phyloP scores from a whole-genome alignment of 768 basidiomycete species.

The Amanita brunnescens region DNA sequence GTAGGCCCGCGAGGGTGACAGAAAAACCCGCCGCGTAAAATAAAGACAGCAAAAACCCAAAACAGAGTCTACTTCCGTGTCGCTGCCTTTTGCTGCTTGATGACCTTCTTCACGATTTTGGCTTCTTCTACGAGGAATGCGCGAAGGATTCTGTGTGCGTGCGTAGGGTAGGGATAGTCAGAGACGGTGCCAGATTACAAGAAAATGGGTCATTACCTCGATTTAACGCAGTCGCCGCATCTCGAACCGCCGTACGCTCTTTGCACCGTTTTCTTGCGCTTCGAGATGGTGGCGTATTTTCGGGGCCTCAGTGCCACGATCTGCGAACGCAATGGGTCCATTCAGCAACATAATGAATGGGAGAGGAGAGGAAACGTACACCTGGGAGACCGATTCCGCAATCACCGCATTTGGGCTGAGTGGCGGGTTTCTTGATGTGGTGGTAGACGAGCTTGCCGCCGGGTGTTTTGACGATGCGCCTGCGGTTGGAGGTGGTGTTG shows the following conservation, averaged over 20 bases:
- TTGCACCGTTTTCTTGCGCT: slow-evolving; percentile 94
- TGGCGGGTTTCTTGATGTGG: slow-evolving; percentile 90
- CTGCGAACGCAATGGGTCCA: slow-evolving; percentile 27
- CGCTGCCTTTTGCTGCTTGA: slow-evolving; percentile 70
- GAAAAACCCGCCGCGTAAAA: not conserved
- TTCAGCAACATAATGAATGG: not conserved
- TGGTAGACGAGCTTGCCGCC: slow-evolving; percentile 98
- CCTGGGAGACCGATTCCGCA: slow-evolving; percentile 92
- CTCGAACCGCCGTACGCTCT: slow-evolving; percentile 97
- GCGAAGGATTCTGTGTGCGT: slow-evolving; percentile 73
- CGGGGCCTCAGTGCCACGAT: slow-evolving; percentile 94
- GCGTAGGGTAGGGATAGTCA: too few relatives aligned
- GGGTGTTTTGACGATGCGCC: slow-evolving; percentile 95
- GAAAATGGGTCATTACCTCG: slow-evolving; percentile 50
- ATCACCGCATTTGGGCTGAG: slow-evolving; percentile 96
- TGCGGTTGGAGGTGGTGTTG: slow-evolving; percentile 95
- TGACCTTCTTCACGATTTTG: slow-evolving; percentile 99
- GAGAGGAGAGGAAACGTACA: slow-evolving; percentile 40
- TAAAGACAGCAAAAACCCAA: slow-evolving; percentile 2
- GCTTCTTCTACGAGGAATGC: slow-evolving; percentile 99
- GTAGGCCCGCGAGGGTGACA: too few relatives aligned
- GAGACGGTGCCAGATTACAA: not conserved
- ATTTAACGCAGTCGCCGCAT: slow-evolving; percentile 93
- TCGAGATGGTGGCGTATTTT: slow-evolving; percentile 91
- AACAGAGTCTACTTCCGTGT: slow-evolving; percentile 28